These are phyloP conservation scores for Ophiostoma sp. DNA, from an alignment of 2,329 filamentous ascomycete species.

Conservation along the genomic window DNA sequence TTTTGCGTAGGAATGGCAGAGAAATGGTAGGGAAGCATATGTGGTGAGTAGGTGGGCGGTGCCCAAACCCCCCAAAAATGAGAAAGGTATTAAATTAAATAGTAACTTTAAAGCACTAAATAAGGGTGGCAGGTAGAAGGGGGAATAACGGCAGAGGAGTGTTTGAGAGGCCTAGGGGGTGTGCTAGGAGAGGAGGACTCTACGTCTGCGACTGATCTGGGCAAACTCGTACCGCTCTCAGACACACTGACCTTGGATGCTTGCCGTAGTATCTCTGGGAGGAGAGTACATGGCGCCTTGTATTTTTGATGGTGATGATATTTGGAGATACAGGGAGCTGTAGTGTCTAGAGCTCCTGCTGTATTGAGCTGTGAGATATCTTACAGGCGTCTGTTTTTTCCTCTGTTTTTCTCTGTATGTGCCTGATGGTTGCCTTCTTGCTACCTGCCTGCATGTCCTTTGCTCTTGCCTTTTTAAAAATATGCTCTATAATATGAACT, in stretches of 20 bases:
- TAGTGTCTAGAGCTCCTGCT: not conserved
- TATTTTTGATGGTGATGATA: not conserved
- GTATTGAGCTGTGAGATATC: not conserved
- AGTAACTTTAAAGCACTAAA: slow-evolving; percentile 16
- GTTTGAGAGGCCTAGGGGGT: slow-evolving; percentile 20
- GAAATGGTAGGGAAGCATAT: slow-evolving; percentile 18
- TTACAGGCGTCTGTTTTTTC: too few relatives aligned
- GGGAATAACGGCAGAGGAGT: slow-evolving; percentile 11
- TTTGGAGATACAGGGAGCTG: not conserved
- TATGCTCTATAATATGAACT: not conserved
- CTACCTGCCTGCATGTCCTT: not conserved
- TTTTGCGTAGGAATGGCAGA: slow-evolving; percentile 3
- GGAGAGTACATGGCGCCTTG: not conserved
- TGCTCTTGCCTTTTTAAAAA: not conserved
- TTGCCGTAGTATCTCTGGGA: not conserved
- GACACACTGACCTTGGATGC: slow-evolving; percentile 15
- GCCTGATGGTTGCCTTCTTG: too few relatives aligned
- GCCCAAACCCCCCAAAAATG: slow-evolving; percentile 27
- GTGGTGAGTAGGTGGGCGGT: slow-evolving; percentile 31
- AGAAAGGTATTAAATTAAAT: slow-evolving; percentile 3
- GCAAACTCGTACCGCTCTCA: slow-evolving; percentile 18
- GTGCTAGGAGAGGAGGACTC: slow-evolving; percentile 13
- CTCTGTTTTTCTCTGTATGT: too few relatives aligned
- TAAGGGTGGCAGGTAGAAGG: slow-evolving; percentile 21
- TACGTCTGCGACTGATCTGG: not conserved